A percentile compares a stretch with the other conserved stretches of the same genome.
Evolutionary conservation across 768 basidiomycete species (phyloP).

Genomic region (Coprinopsis strossmayeri): DNA sequence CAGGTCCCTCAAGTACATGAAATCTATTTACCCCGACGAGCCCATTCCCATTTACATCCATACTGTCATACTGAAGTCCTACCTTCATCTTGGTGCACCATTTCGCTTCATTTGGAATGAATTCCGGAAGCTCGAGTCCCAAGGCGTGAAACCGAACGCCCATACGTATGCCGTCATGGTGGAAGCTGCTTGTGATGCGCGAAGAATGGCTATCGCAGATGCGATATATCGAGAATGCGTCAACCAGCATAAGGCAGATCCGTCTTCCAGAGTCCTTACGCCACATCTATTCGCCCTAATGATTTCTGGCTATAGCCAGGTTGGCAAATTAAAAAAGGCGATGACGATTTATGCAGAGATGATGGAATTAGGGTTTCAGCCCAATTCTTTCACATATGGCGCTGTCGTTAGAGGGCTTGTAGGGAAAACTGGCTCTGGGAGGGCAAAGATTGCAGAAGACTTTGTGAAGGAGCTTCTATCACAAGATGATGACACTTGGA

Average conservation of each 20-base stretch:
- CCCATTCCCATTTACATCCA: constrained; percentile 54
- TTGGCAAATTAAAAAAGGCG: constrained; percentile 46
- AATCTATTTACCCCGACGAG: constrained; percentile 25
- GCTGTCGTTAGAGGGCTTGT: constrained; percentile 61
- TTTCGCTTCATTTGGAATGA: constrained; percentile 43
- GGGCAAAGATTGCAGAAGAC: constrained; percentile 54
- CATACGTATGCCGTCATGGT: constrained; percentile 70
- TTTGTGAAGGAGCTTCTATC: constrained; percentile 47
- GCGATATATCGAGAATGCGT: constrained; percentile 70
- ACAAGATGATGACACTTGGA: constrained; percentile 21
- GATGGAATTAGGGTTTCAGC: constrained; percentile 54
- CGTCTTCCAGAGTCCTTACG: constrained; percentile 33
- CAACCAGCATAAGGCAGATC: constrained; percentile 27
- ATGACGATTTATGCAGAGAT: constrained; percentile 69
- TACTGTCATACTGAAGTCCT: constrained; percentile 80
- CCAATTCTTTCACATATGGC: constrained; percentile 61
- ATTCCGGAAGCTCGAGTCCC: constrained; percentile 22
- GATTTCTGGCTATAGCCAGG: constrained; percentile 64
- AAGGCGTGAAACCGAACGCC: constrained; percentile 60
- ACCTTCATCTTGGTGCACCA: constrained; percentile 75
- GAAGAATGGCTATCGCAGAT: constrained; percentile 54
- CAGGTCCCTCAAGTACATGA: constrained; percentile 59
- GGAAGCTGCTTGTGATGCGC: constrained; percentile 74
- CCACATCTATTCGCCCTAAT: constrained; percentile 66
- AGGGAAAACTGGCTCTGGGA: constrained; percentile 38